Conservation (phyloP, 179 eudicot genomes). For the Silene noctiflora region DNA sequence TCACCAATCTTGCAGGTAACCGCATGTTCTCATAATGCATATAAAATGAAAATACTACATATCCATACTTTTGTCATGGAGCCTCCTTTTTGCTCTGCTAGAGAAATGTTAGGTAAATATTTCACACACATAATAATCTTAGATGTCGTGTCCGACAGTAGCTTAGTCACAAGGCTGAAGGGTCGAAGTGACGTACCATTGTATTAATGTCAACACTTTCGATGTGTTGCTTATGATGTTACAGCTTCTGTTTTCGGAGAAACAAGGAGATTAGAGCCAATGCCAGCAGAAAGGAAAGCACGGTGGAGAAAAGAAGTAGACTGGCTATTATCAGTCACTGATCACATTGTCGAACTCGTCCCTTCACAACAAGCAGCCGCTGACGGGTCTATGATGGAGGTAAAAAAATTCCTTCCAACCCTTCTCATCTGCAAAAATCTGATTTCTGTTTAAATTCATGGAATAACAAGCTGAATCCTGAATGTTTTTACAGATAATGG, state of each 20-base stretch:
- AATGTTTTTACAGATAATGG: conserved; percentile 61
- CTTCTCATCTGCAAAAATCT: background rate
- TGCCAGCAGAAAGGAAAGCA: conserved; percentile 58
- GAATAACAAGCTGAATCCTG: background rate
- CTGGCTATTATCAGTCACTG: conserved; percentile 90
- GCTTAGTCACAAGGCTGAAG: background rate
- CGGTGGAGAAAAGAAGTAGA: conserved; percentile 81
- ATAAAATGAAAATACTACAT: background rate
- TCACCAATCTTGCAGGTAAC: conserved; percentile 84
- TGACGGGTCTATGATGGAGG: conserved; percentile 86
- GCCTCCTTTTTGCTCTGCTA: background rate
- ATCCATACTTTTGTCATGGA: background rate
- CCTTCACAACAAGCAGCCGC: conserved; percentile 70
- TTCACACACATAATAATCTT: background rate
- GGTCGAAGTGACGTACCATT: background rate
- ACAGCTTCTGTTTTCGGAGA: conserved; percentile 89
- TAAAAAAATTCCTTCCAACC: conserved; percentile 14
- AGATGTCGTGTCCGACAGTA: background rate
- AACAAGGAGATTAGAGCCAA: conserved; percentile 64
- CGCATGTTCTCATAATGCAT: too few species aligned
- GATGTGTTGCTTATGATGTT: conserved; percentile 11
- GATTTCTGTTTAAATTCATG: background rate
- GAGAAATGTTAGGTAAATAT: background rate
- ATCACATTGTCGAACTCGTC: conserved; percentile 83
- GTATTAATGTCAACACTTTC: background rate